Conservation (phyloP, 2,329 filamentous ascomycete species). For the Xylaria sp. region DNA sequence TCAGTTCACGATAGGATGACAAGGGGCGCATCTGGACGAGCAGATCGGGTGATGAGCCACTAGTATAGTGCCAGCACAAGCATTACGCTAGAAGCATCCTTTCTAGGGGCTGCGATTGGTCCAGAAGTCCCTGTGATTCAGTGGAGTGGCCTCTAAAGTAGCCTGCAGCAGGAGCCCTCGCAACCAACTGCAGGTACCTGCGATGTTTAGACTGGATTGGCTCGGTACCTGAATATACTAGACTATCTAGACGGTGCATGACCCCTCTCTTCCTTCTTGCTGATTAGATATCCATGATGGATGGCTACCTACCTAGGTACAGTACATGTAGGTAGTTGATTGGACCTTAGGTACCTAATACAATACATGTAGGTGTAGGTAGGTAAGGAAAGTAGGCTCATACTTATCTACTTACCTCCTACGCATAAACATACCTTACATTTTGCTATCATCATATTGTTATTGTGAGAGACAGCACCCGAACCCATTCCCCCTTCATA, state of each 20-base stretch:
- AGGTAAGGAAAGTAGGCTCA: too few relatives aligned
- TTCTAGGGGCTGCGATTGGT: neutral
- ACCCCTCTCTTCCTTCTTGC: constrained; percentile 1
- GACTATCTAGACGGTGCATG: neutral
- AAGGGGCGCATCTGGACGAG: neutral
- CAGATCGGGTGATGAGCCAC: neutral
- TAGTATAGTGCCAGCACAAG: neutral
- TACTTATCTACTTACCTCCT: too few relatives aligned
- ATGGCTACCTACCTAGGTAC: too few relatives aligned
- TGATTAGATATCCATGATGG: constrained; percentile 1
- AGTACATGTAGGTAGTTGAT: too few relatives aligned
- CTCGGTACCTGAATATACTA: neutral
- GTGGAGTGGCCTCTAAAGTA: neutral
- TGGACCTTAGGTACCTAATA: too few relatives aligned
- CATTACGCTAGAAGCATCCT: too few relatives aligned
- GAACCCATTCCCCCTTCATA: neutral
- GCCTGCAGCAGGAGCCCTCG: neutral
- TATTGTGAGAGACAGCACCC: too few relatives aligned
- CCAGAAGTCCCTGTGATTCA: neutral
- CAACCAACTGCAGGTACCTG: constrained; percentile 3
- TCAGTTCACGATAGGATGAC: neutral
- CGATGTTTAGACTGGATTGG: neutral
- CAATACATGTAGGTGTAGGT: too few relatives aligned
- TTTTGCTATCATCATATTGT: too few relatives aligned
- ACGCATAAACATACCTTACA: too few relatives aligned